Conservation (phyloP, 2,329 filamentous ascomycete genomes). For the Aspergillus transmontanensis region DNA sequence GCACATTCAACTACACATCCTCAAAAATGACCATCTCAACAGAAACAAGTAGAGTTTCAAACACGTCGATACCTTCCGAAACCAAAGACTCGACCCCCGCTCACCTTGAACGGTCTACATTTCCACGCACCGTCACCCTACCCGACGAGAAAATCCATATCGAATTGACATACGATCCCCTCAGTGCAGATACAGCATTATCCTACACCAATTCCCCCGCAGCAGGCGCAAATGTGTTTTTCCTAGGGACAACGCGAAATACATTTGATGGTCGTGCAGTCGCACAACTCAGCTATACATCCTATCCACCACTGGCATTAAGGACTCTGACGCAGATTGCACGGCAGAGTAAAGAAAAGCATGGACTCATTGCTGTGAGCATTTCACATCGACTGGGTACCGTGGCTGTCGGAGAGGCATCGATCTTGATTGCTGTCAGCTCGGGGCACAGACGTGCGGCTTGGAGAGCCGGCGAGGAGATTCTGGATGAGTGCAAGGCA, state of each 20-base stretch:
- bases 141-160: conserved; percentile 42
- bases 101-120: conserved; percentile 43
- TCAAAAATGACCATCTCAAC: neutral
- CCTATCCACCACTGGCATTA: conserved; percentile 45
- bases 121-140: conserved; percentile 39
- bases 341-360: conserved; percentile 52
- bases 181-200: conserved; percentile 39
- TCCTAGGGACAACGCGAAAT: conserved; percentile 50
- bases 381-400: conserved; percentile 83
- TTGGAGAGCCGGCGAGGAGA: conserved; percentile 87
- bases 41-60: neutral
- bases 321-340: conserved; percentile 45
- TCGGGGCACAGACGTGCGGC: conserved; percentile 80
- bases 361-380: conserved; percentile 71
- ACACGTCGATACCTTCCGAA: neutral
- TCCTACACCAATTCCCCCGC: conserved; percentile 41
- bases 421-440: conserved; percentile 85
- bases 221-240: conserved; percentile 50
- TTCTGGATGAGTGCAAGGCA: conserved; percentile 81
- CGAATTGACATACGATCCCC: conserved; percentile 44
- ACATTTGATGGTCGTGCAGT: conserved; percentile 46
- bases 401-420: conserved; percentile 87
- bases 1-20: neutral
- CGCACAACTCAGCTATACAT: conserved; percentile 48
- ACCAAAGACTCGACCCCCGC: conserved; percentile 21